Conservation (phyloP, 2,329 filamentous ascomycete species). For the Colletotrichum cereale region DNA sequence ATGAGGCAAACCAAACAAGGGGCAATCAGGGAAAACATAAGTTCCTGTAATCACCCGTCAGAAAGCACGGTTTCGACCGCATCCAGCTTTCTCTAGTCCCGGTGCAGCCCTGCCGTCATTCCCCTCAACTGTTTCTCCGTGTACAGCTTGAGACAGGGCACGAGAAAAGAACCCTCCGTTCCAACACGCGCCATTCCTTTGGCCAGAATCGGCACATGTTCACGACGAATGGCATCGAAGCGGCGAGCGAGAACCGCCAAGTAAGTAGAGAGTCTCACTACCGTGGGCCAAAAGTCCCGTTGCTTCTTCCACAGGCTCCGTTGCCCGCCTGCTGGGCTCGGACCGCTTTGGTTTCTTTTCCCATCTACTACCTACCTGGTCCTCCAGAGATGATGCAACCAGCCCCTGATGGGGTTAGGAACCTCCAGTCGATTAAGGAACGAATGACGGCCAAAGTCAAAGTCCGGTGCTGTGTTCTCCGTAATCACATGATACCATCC, state of each 20-base stretch:
- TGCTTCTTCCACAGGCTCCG: background rate
- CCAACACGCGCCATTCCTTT: background rate
- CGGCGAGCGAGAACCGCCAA: background rate
- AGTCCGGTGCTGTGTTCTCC: background rate
- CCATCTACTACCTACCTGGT: too few relatives aligned
- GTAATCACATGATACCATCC: background rate
- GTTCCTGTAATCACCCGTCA: background rate
- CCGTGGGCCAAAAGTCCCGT: background rate
- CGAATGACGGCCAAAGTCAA: background rate
- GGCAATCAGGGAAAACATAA: background rate
- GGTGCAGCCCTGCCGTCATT: background rate
- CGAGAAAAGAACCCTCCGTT: background rate
- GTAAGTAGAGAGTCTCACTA: background rate
- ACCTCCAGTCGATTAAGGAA: background rate
- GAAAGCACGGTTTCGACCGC: background rate
- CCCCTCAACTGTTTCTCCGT: background rate
- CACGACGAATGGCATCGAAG: background rate
- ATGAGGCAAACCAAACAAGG: background rate
- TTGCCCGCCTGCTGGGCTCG: background rate
- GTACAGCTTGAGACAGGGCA: background rate
- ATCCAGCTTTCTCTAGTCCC: background rate
- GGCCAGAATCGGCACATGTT: background rate
- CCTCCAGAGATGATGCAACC: background rate
- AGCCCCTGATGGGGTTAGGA: background rate
- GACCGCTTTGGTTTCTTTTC: background rate